Percentiles rank a stretch among this genome's conserved stretches.
Conservation (phyloP, 225 moss, liverwort and hornwort species). For the Physcomitrellopsis africana region DNA sequence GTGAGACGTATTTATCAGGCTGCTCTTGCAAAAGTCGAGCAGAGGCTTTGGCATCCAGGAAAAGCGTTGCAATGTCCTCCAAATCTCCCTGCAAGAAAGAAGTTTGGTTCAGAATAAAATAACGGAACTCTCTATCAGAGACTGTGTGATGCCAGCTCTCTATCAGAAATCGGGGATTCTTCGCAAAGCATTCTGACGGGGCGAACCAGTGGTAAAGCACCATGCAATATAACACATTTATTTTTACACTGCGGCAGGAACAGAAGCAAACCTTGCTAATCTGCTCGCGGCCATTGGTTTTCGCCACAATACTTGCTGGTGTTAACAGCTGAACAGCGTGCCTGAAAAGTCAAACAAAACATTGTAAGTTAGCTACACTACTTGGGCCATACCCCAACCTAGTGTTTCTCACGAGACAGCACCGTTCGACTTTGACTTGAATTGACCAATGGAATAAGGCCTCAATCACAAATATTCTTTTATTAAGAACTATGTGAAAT, state of each 20-base stretch:
- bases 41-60: conserved; percentile 80
- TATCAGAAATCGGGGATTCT: too few species aligned
- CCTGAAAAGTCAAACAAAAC: conserved; percentile 38
- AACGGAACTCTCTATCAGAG: neutral
- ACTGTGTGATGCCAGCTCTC: too few species aligned
- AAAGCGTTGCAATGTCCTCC: conserved; percentile 76
- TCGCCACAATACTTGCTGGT: conserved; percentile 88
- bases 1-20: conserved; percentile 76
- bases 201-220: neutral
- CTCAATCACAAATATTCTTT: too few species aligned
- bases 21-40: conserved; percentile 80
- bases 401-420: too few species aligned
- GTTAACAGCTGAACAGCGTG: conserved; percentile 94
- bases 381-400: too few species aligned
- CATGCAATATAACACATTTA: conserved; percentile 5
- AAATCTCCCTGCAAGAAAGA: conserved; percentile 57
- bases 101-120: neutral
- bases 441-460: too few species aligned
- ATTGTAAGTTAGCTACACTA: too few species aligned
- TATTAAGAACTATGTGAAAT: neutral
- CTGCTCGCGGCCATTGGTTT: conserved; percentile 93
- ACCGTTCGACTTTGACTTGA: too few species aligned
- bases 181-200: too few species aligned
- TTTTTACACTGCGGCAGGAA: conserved; percentile 3
- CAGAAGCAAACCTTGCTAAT: conserved; percentile 61